Conservation (phyloP, 257 asterid genomes). For the Solanum ossicruentum region DNA sequence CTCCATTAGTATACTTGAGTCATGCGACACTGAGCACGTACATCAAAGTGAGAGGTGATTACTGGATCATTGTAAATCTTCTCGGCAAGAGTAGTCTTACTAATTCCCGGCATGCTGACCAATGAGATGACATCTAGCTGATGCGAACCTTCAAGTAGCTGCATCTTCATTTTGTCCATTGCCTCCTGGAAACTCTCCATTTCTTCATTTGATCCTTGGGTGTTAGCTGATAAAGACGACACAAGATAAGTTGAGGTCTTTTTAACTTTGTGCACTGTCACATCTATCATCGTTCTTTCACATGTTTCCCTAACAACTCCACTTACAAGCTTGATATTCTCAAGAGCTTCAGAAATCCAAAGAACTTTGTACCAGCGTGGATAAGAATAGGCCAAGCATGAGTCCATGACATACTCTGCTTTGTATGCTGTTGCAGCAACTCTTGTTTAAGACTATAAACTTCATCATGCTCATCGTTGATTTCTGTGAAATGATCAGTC, state of each 20-base stretch:
- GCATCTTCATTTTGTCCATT: not conserved
- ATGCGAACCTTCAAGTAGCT: not conserved
- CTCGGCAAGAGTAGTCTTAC: not conserved
- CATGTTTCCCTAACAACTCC: not conserved
- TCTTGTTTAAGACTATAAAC: too few species aligned
- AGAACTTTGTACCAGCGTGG: not conserved
- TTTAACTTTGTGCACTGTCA: not conserved
- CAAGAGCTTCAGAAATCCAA: not conserved
- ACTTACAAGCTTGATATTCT: not conserved
- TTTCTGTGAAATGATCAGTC: not conserved
- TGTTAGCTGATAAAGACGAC: not conserved
- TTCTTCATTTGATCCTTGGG: not conserved
- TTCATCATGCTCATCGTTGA: too few species aligned
- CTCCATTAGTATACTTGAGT: not conserved
- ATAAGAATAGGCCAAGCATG: not conserved
- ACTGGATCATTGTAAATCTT: not conserved
- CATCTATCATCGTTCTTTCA: not conserved
- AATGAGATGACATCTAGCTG: not conserved
- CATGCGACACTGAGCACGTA: not conserved
- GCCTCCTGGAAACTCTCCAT: not conserved
- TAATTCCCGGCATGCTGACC: slow-evolving; percentile 4
- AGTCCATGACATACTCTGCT: slow-evolving; percentile 1
- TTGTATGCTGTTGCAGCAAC: not conserved
- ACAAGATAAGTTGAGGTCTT: not conserved
- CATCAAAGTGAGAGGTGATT: not conserved